Percentiles rank a stretch among this genome's conserved stretches.
These are phyloP conservation scores for Cryptococcus sp. DNA, from an alignment of 1,284 basidiomycete species.

Conservation along the genomic window DNA sequence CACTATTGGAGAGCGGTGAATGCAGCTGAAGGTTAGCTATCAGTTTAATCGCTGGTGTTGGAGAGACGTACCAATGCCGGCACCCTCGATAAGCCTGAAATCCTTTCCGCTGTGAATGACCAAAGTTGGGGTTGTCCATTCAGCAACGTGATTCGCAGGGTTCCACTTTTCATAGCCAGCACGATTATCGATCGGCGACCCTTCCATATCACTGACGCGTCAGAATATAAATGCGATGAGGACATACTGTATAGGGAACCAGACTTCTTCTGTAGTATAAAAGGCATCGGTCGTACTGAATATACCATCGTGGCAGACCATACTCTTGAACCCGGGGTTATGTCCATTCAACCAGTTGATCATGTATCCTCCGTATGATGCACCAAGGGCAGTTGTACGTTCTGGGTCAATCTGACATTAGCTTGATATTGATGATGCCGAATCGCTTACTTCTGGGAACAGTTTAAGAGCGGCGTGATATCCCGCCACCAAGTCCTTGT, in stretches of 20 bases:
- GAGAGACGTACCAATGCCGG: constrained; percentile 13
- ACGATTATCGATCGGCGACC: constrained; percentile 22
- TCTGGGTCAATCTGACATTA: constrained; percentile 65
- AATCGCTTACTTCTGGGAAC: constrained; percentile 61
- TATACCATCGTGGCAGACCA: constrained; percentile 84
- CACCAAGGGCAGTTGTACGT: constrained; percentile 63
- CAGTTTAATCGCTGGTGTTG: neutral
- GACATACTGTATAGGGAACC: constrained; percentile 27
- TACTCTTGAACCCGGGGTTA: constrained; percentile 82
- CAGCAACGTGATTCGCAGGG: constrained; percentile 70
- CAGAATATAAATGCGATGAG: neutral
- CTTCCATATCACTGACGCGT: constrained; percentile 22
- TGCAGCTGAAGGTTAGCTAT: constrained; percentile 11
- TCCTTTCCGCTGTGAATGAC: constrained; percentile 75
- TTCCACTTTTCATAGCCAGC: constrained; percentile 46
- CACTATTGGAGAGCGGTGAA: constrained; percentile 39
- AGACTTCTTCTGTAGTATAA: constrained; percentile 64
- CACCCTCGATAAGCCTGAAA: neutral
- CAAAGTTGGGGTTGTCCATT: constrained; percentile 80
- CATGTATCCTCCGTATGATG: constrained; percentile 50
- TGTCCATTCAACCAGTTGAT: constrained; percentile 89
- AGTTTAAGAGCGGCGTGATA: constrained; percentile 65
- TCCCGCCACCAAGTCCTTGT: constrained; percentile 70
- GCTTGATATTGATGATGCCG: neutral
- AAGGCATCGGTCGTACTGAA: constrained; percentile 55